phyloP scores from a whole-genome alignment of 164 flowering plant species.

The Vitis amurensis region DNA sequence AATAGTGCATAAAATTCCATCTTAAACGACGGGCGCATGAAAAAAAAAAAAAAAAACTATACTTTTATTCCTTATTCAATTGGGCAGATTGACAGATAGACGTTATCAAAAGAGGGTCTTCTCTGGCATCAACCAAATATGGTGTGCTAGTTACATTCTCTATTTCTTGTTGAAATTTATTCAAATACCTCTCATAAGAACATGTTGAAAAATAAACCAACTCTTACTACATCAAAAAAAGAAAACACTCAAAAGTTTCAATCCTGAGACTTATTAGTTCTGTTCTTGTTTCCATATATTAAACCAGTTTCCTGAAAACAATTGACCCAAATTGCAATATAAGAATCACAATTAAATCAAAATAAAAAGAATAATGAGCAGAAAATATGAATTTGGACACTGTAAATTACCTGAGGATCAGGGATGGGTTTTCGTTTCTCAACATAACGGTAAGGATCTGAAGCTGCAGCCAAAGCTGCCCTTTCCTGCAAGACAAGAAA shows the following conservation, averaged over 20 bases:
- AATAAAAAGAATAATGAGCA: background rate
- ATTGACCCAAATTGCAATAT: background rate
- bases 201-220: background rate
- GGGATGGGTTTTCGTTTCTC: constrained; percentile 79
- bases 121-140: too few species aligned
- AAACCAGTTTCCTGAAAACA: constrained; percentile 63
- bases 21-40: too few species aligned
- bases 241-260: background rate
- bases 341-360: background rate
- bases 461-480: constrained; percentile 65
- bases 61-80: too few species aligned
- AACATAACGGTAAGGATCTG: constrained; percentile 64
- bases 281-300: constrained; percentile 70
- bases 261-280: constrained; percentile 32
- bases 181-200: too few species aligned
- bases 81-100: too few species aligned
- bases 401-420: constrained; percentile 73
- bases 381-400: background rate
- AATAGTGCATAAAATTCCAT: too few species aligned
- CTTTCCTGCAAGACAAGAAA: constrained; percentile 45
- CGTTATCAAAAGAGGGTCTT: too few species aligned
- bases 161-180: too few species aligned
- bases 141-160: too few species aligned
- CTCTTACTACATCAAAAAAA: background rate
- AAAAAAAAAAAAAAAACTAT: too few species aligned